Conservation (phyloP, 768 basidiomycete genomes). For the Amanita rubescens region DNA sequence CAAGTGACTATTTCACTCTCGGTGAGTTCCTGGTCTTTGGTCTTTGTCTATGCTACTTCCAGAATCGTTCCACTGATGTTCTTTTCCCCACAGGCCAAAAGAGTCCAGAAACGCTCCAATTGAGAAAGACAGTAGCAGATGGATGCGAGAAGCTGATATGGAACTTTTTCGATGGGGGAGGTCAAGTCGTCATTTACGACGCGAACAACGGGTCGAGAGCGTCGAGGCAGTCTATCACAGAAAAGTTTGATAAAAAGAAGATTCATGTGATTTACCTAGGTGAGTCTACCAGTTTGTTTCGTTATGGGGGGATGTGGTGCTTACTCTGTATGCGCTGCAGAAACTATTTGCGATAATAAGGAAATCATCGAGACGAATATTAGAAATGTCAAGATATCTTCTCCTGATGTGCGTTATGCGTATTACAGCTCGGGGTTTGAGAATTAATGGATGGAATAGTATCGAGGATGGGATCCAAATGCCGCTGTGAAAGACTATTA, state of each 20-base stretch:
- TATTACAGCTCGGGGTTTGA: too few species aligned
- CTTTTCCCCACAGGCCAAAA: constrained; percentile 56
- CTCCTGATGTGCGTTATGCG: constrained; percentile 73
- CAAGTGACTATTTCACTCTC: constrained; percentile 86
- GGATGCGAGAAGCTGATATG: constrained; percentile 85
- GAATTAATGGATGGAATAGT: constrained; percentile 37
- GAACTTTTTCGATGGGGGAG: constrained; percentile 80
- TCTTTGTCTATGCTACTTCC: neutral
- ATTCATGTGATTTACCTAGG: constrained; percentile 94
- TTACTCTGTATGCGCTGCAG: constrained; percentile 32
- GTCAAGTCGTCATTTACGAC: constrained; percentile 98
- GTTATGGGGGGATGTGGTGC: neutral
- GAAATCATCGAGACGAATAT: constrained; percentile 94
- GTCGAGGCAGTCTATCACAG: constrained; percentile 60
- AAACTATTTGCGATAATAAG: constrained; percentile 85
- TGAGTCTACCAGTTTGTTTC: constrained; percentile 29
- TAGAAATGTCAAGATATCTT: constrained; percentile 94
- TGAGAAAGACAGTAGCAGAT: constrained; percentile 65
- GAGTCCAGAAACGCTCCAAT: constrained; percentile 67
- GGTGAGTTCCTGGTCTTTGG: constrained; percentile 32
- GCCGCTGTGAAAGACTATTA: constrained; percentile 91
- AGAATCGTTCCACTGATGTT: too few species aligned
- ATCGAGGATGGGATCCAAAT: constrained; percentile 89
- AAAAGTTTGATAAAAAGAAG: constrained; percentile 79
- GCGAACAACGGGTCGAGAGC: constrained; percentile 85